Evolutionary conservation across 352 stramenopile species (phyloP).

Genomic region (Pythium phragmitis): DNA sequence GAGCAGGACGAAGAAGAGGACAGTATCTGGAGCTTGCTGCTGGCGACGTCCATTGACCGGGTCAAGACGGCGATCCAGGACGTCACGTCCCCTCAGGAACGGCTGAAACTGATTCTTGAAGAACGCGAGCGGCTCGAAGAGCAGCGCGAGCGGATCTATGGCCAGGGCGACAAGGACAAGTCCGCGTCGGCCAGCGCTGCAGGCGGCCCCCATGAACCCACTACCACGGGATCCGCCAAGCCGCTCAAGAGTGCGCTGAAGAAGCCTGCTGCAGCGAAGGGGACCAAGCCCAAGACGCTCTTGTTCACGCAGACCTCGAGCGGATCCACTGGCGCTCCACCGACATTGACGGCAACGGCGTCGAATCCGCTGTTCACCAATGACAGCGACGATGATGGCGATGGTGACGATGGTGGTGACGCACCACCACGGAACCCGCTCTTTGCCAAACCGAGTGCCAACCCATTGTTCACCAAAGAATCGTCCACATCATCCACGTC

Average conservation of each 20-base stretch:
- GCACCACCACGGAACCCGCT: slow-evolving; percentile 4
- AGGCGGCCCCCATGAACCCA: slow-evolving; percentile 13
- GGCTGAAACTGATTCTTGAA: slow-evolving; percentile 54
- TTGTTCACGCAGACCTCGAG: slow-evolving; percentile 7
- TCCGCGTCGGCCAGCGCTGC: not conserved
- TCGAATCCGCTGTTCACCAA: slow-evolving; percentile 24
- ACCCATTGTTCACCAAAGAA: slow-evolving; percentile 8
- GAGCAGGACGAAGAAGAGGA: slow-evolving; percentile 51
- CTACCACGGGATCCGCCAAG: slow-evolving; percentile 12
- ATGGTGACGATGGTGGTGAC: not conserved
- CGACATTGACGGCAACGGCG: not conserved
- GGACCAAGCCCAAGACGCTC: not conserved
- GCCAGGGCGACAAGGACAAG: not conserved
- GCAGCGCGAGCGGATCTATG: slow-evolving; percentile 49
- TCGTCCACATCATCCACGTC: not conserved
- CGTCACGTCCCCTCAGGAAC: slow-evolving; percentile 46
- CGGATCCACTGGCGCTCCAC: not conserved
- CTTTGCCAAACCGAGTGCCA: slow-evolving; percentile 12
- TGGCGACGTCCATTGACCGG: slow-evolving; percentile 68
- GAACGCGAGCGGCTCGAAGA: slow-evolving; percentile 64
- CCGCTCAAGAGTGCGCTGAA: slow-evolving; percentile 24
- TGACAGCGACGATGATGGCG: not conserved
- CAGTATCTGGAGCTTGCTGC: slow-evolving; percentile 69
- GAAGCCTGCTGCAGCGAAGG: slow-evolving; percentile 12
- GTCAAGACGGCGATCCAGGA: slow-evolving; percentile 50